Evolutionary conservation across 176 grass and related monocot species (phyloP).

Genomic region (Aechmea fasciata): DNA sequence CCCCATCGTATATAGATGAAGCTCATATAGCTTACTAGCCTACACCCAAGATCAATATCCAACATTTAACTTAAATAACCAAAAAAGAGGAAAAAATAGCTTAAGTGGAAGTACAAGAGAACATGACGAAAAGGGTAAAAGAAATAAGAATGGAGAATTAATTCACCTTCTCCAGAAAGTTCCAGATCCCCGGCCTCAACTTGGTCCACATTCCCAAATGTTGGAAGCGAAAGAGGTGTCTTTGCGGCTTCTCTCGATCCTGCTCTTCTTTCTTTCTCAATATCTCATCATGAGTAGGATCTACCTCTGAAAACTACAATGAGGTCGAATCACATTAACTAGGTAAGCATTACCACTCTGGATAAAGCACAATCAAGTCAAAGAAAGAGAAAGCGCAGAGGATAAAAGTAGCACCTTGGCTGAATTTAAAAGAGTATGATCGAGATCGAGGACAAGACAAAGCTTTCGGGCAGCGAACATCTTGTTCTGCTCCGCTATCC

Average conservation of each 20-base stretch:
- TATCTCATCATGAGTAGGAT: conserved; percentile 66
- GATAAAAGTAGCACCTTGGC: conserved; percentile 60
- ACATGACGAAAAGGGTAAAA: background rate
- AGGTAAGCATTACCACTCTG: conserved; percentile 3
- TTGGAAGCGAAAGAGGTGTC: conserved; percentile 72
- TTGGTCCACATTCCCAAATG: conserved; percentile 99
- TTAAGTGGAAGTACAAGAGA: background rate
- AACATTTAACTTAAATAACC: conserved; percentile 1
- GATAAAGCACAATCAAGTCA: background rate
- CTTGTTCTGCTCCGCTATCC: conserved; percentile 72
- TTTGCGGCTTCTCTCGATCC: conserved; percentile 54
- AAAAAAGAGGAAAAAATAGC: background rate
- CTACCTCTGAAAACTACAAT: conserved; percentile 85
- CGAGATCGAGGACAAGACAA: conserved; percentile 94
- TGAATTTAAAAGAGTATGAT: conserved; percentile 96
- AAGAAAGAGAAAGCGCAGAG: background rate
- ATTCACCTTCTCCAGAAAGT: conserved; percentile 82
- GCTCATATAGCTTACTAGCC: conserved; percentile 82
- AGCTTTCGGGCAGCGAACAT: conserved; percentile 83
- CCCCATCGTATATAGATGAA: conserved; percentile 97
- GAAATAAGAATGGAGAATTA: conserved; percentile 11
- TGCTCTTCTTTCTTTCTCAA: conserved; percentile 91
- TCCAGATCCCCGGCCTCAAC: conserved; percentile 94
- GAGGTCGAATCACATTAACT: conserved; percentile 2
- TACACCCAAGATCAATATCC: conserved; percentile 23